These are phyloP conservation scores for Eremothecium gossypii DNA, from an alignment of 1,139 yeast genomes.

Conservation along the genomic window DNA sequence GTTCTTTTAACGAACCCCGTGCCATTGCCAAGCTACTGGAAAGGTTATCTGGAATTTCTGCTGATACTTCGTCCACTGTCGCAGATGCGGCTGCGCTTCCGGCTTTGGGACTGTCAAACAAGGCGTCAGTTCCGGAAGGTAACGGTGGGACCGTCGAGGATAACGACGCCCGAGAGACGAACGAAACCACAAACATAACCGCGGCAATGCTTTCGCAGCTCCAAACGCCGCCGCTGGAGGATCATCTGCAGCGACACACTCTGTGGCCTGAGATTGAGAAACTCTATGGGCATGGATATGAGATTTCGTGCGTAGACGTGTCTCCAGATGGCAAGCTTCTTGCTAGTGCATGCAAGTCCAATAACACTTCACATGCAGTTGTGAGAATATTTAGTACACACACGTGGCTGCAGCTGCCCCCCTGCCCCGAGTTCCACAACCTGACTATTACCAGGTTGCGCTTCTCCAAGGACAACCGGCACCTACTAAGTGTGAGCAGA, in stretches of 20 bases:
- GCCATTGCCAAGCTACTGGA: slow-evolving; percentile 58
- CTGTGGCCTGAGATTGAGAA: slow-evolving; percentile 94
- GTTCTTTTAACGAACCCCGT: slow-evolving; percentile 86
- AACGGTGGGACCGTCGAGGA: slow-evolving; percentile 34
- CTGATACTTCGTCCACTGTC: slow-evolving; percentile 23
- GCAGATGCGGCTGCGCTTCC: slow-evolving; percentile 83
- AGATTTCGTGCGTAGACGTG: slow-evolving; percentile 69
- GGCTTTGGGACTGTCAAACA: slow-evolving; percentile 87
- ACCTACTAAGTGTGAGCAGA: slow-evolving; percentile 73
- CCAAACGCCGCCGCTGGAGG: slow-evolving; percentile 68
- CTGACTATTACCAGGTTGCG: slow-evolving; percentile 77
- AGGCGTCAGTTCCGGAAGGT: slow-evolving; percentile 53
- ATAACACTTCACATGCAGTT: slow-evolving; percentile 75
- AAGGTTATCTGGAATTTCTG: slow-evolving; percentile 42
- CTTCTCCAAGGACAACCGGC: slow-evolving; percentile 64
- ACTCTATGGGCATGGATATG: slow-evolving; percentile 95
- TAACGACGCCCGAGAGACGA: slow-evolving; percentile 34
- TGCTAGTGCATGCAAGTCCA: slow-evolving; percentile 90
- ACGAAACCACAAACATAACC: slow-evolving; percentile 34
- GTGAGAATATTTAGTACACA: slow-evolving; percentile 61
- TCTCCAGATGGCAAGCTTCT: slow-evolving; percentile 56
- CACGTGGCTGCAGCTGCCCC: slow-evolving; percentile 52
- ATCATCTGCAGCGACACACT: slow-evolving; percentile 81
- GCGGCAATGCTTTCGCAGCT: slow-evolving; percentile 36
- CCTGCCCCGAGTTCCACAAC: slow-evolving; percentile 51